A percentile compares a stretch with the other conserved stretches of the same genome.
phyloP scores from a whole-genome alignment of 805 yeast species.

The Hanseniaspora lindneri region DNA sequence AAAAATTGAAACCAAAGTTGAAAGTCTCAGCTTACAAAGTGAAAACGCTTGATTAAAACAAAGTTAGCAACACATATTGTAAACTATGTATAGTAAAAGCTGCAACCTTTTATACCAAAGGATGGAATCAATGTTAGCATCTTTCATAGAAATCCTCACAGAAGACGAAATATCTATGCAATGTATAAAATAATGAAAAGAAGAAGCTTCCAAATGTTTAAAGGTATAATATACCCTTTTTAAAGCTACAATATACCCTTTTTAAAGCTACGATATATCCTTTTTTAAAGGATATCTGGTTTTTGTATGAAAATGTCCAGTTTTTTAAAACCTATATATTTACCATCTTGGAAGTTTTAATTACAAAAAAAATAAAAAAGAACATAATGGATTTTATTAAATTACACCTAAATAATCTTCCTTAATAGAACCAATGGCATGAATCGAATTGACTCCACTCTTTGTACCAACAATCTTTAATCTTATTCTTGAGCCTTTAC shows the following conservation, averaged over 20 bases:
- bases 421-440: constrained; percentile 94
- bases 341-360: neutral
- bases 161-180: no score
- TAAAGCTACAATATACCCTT: no score
- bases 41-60: no score
- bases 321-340: neutral
- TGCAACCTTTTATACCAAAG: no score
- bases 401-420: constrained; percentile 91
- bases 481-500: constrained; percentile 86
- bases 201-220: no score
- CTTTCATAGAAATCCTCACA: no score
- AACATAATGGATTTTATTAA: constrained; percentile 16
- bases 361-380: neutral
- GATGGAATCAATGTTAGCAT: no score
- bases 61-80: no score
- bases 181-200: no score
- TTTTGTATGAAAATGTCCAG: neutral
- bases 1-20: neutral
- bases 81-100: no score
- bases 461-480: constrained; percentile 94
- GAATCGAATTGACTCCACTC: constrained; percentile 92
- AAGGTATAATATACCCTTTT: no score
- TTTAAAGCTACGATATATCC: no score
- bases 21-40: neutral
- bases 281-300: neutral